Evolutionary conservation across 345 rosid species (phyloP), one percentile per base, ranked within the genome.

Genomic region (Mangifera indica): DNA sequence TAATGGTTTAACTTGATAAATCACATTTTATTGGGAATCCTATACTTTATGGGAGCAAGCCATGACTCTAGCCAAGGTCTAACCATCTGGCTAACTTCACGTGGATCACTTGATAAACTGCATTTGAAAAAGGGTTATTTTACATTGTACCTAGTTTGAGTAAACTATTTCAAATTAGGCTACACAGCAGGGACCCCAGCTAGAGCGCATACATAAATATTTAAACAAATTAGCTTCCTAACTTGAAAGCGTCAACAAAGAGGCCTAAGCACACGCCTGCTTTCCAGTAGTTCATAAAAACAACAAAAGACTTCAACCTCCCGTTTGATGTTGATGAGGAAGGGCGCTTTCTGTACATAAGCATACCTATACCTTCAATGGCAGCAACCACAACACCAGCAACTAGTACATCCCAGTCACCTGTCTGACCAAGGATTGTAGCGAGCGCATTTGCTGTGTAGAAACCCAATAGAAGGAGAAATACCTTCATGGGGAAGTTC

Each of bases 391-490:
- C 96, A 15, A 95, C 82, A 20, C 98, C 99, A 0, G 99, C 98
- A 29, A 95, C 99, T 61, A 95, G 78, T 25, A 92, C 98, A 53
- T 95, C 98, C 99, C 98, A 95, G 25, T 95, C 98, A 72, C 98
- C 98, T 3, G 99, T 95, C 79, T 95, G 99, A 25, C 98, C 98
- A 58, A 95, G 99, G 79, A 95, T 95, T 0, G 98, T 95, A 12
- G 99, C 98, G 40, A 95, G 76, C 18, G 99, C 99, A 84, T 95
- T 95, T 45, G 99, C 99, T 0, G 98, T 92, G 73, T 92, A 95
- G 86, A 95, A 95, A 34, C 99, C 98, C 64, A 95, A 80, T 17
- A 95, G 89, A 12, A 95, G 80, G 21, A 95, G 83, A 71, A 95
- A 95, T 76, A 91, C 75, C 85, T 95, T 95, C 93, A 86, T 88